Evolutionary conservation across 805 yeast genomes (phyloP).

Genomic region (Wickerhamiella occidentalis): DNA sequence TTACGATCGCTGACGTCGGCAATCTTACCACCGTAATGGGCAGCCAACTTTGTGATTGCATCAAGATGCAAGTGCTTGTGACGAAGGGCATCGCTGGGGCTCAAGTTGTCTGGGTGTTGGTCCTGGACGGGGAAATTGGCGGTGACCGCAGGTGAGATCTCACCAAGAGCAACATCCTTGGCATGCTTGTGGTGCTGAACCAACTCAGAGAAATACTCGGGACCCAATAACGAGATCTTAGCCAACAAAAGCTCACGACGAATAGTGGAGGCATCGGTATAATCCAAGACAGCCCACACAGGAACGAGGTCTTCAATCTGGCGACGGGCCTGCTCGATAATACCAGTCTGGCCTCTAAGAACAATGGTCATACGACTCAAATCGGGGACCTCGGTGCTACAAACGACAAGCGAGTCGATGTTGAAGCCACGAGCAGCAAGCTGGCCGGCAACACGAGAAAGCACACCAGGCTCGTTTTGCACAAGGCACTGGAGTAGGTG

Average conservation of each 20-base stretch:
- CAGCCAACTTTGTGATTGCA: conserved; percentile 66
- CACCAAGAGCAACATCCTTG: conserved; percentile 29
- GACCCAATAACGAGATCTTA: conserved; percentile 84
- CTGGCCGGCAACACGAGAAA: conserved; percentile 85
- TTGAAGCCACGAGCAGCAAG: conserved; percentile 97
- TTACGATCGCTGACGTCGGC: conserved; percentile 88
- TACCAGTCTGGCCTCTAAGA: conserved; percentile 86
- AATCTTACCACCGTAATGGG: conserved; percentile 84
- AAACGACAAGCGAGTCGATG: conserved; percentile 92
- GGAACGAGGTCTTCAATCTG: conserved; percentile 97
- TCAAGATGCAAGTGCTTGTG: conserved; percentile 83
- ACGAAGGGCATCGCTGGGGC: conserved; percentile 85
- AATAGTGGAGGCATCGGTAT: conserved; percentile 79
- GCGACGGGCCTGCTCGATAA: conserved; percentile 94
- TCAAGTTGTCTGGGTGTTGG: conserved; percentile 80
- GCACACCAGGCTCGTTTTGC: conserved; percentile 97
- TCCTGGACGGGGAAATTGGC: conserved; percentile 28
- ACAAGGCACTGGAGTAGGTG: conserved; percentile 94
- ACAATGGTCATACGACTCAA: conserved; percentile 95
- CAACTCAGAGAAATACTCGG: conserved; percentile 95
- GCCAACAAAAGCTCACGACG: conserved; percentile 85
- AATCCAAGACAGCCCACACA: conserved; percentile 94
- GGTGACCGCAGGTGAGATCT: conserved; percentile 26
- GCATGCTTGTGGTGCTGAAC: conserved; percentile 63
- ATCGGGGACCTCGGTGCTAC: conserved; percentile 91